A percentile compares a stretch with the other conserved stretches of the same genome.
Conservation (phyloP, 1,284 basidiomycete species). For the Sanghuangporus sanghuang region DNA sequence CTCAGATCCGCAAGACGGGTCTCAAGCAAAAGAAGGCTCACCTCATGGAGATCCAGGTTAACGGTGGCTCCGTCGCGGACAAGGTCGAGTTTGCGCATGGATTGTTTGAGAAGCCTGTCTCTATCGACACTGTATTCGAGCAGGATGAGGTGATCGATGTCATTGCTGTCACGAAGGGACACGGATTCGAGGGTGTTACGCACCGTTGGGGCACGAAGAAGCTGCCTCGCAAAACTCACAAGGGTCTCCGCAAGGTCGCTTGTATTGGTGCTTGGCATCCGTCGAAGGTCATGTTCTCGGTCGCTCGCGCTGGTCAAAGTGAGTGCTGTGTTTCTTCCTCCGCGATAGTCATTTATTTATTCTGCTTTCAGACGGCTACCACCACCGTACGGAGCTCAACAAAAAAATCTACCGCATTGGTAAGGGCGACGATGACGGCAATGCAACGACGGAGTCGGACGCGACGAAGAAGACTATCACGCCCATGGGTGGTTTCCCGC, state of each 20-base stretch:
- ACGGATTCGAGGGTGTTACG: conserved; percentile 99
- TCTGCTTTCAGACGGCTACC: conserved; percentile 78
- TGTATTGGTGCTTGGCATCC: conserved; percentile 99
- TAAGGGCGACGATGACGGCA: conserved; percentile 72
- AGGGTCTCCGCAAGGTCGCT: conserved; percentile 98
- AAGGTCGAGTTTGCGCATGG: conserved; percentile 97
- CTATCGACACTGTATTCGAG: conserved; percentile 86
- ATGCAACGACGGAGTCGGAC: conserved; percentile 92
- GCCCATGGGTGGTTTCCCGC: conserved; percentile 98
- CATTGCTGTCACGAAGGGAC: conserved; percentile 99
- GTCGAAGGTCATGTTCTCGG: conserved; percentile 99
- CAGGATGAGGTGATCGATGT: conserved; percentile 97
- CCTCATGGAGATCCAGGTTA: conserved; percentile 99
- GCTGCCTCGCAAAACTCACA: conserved; percentile 98
- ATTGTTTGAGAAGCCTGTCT: conserved; percentile 96
- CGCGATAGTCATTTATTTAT: conserved; percentile 18
- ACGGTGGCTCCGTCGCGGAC: conserved; percentile 95
- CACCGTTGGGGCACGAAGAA: conserved; percentile 99
- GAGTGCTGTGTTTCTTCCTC: conserved; percentile 27
- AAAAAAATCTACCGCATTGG: conserved; percentile 99
- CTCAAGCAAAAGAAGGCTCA: conserved; percentile 99
- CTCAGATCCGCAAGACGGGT: conserved; percentile 97
- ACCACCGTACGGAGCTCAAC: conserved; percentile 97
- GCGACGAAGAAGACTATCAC: conserved; percentile 94
- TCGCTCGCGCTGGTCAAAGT: conserved; percentile 99